Evolutionary conservation across 2,329 filamentous ascomycete genomes (phyloP).

Genomic region (Falciphora oryzae): DNA sequence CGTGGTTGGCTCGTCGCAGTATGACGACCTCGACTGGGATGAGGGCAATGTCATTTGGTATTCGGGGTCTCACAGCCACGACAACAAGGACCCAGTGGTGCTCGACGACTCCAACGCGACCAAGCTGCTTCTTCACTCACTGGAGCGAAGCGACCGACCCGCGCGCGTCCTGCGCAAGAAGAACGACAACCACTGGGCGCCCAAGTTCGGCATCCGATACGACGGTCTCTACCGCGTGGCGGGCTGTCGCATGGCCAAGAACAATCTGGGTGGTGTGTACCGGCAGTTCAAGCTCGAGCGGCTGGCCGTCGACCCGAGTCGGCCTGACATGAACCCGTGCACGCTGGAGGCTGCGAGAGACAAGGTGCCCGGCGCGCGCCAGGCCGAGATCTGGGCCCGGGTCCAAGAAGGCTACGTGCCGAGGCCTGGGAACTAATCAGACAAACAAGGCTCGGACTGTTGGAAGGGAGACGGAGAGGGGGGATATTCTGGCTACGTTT

Average conservation of each 20-base stretch:
- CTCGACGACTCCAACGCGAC: slow-evolving; percentile 13
- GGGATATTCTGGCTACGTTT: neutral
- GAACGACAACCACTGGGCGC: slow-evolving; percentile 14
- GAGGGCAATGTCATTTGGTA: slow-evolving; percentile 20
- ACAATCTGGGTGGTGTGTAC: slow-evolving; percentile 18
- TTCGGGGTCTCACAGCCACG: slow-evolving; percentile 21
- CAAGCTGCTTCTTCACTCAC: slow-evolving; percentile 17
- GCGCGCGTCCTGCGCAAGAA: slow-evolving; percentile 27
- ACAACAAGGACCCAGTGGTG: slow-evolving; percentile 12
- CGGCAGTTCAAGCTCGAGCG: slow-evolving; percentile 20
- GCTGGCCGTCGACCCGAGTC: slow-evolving; percentile 6
- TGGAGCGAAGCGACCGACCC: slow-evolving; percentile 9
- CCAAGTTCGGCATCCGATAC: slow-evolving; percentile 27
- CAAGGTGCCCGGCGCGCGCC: neutral
- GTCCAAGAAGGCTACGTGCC: neutral
- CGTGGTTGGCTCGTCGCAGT: slow-evolving; percentile 32
- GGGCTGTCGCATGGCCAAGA: slow-evolving; percentile 6
- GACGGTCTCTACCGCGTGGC: slow-evolving; percentile 29
- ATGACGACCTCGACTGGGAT: slow-evolving; percentile 21
- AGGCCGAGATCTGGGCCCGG: neutral
- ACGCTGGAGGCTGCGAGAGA: neutral
- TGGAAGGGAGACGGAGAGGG: neutral
- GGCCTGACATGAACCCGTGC: neutral
- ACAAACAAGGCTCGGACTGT: neutral
- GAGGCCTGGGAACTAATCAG: neutral